Evolutionary conservation across 306 rosid species (phyloP), one percentile per base, ranked within the genome.

Genomic region (Oxytropis ochrocephala): DNA sequence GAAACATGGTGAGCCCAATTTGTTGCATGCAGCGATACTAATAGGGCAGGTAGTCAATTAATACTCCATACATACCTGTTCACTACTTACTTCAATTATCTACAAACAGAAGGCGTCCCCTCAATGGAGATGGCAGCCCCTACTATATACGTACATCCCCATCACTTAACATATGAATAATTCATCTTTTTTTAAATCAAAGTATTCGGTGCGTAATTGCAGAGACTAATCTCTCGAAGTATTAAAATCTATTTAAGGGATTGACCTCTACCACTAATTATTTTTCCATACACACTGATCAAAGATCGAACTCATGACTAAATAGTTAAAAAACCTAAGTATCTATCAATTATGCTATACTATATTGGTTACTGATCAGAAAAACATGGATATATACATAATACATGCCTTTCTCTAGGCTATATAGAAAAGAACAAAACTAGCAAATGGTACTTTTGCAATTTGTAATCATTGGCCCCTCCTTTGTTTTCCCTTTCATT

Each of bases 1-100:
- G 11, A 64, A 75, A 76, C 85, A 85, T 75, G 54, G 6, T 72
- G 89, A 80, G 36, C 66, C 72, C 85, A 74, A 55, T 46, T 53
- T 69, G 59, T 74, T 62, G 43, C 42, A 9, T 8, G 9, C 0
- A 18, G 4, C 18, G 5, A 19, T 73, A 78, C 84, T 81, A 59
- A 50, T 4, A 27, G 57, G 76, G 61, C 72, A 27, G 49, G 49
- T 32, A n/a, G 11, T 62, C 73, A 48, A 66, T 77, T 75, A 72
- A 77, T 64, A 4, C 18, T 4, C 24, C 50, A 36, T 36, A 55
- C 50, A 36, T 36, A 55, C 52, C 68, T 67, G 14, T 69, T 75
- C 51, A 39, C 30, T 67, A 13, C 73, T 78, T 43, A 29, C 30
- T 21, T 69, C 70, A 17, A 33, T 1, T 49, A 6, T 60, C 76